phyloP scores from a whole-genome alignment of 768 basidiomycete species.

The Leccinum fibrillosum region DNA sequence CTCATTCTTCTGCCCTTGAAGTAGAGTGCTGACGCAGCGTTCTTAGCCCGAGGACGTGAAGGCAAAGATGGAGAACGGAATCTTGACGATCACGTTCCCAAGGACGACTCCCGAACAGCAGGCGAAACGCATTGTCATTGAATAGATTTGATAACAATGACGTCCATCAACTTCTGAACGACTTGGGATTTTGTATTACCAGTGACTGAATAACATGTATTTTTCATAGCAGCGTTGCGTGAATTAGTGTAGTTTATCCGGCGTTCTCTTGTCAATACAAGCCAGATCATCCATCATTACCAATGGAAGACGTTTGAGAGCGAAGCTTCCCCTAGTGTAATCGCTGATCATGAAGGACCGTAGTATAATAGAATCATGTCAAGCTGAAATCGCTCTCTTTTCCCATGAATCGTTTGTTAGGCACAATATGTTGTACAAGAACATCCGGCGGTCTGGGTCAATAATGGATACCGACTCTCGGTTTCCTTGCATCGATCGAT shows the following conservation, averaged over 20 bases:
- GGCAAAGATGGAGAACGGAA: slow-evolving; percentile 43
- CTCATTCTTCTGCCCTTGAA: neutral
- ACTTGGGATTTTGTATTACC: neutral
- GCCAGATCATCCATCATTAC: neutral
- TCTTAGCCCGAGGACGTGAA: slow-evolving; percentile 41
- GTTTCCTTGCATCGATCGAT: too few species aligned
- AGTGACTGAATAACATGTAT: too few species aligned
- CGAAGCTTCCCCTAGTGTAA: neutral
- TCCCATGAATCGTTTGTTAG: too few species aligned
- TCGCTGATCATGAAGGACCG: neutral
- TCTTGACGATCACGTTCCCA: slow-evolving; percentile 46
- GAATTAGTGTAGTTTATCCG: neutral
- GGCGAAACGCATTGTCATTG: slow-evolving; percentile 38
- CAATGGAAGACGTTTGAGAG: neutral
- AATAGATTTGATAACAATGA: neutral
- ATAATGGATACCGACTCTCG: too few species aligned
- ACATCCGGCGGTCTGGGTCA: too few species aligned
- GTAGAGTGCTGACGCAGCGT: neutral
- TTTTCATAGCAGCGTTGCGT: too few species aligned
- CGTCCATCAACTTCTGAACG: neutral
- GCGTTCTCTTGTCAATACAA: neutral
- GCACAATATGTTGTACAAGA: too few species aligned
- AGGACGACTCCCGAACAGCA: slow-evolving; percentile 36
- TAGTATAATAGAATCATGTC: too few species aligned
- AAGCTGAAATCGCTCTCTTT: too few species aligned